Evolutionary conservation across 805 yeast species (phyloP).

Genomic region (Saturnispora serradocipensis): DNA sequence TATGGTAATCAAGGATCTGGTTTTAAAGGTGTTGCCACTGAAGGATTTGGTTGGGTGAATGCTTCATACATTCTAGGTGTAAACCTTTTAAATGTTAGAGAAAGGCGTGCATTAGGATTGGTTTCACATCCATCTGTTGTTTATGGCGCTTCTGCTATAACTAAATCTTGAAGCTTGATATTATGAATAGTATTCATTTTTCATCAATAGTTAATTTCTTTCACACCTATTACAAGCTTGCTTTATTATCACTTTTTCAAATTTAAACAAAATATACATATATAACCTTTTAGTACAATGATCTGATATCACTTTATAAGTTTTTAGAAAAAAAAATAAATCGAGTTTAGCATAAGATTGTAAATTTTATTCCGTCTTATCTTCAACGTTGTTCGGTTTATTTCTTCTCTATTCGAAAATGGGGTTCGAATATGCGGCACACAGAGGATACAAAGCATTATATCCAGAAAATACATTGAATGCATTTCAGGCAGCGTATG

Average conservation of each 20-base stretch:
- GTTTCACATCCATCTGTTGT: conserved; percentile 50
- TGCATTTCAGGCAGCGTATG: conserved; percentile 28
- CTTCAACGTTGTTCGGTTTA: background rate
- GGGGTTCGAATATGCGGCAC: conserved; percentile 3
- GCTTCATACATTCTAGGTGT: conserved; percentile 74
- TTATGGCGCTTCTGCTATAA: background rate
- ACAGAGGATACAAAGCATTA: conserved; percentile 17
- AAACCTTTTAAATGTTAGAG: conserved; percentile 53
- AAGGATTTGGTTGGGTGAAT: conserved; percentile 98
- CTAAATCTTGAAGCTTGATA: background rate
- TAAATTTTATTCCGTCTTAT: background rate
- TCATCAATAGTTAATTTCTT: background rate
- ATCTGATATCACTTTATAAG: background rate
- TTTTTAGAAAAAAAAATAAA: background rate
- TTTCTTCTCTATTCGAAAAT: background rate
- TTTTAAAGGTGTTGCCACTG: conserved; percentile 86
- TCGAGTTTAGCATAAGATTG: background rate
- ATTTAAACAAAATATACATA: too few species aligned
- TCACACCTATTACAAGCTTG: background rate
- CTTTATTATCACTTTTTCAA: background rate
- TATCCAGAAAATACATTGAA: conserved; percentile 31
- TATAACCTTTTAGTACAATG: background rate
- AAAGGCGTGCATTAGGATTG: conserved; percentile 70
- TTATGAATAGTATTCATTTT: background rate
- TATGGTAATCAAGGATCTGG: conserved; percentile 95